Percentiles rank a stretch among this genome's conserved stretches.
phyloP scores from a whole-genome alignment of 345 rosid genomes.

The Ailanthus altissimus region DNA sequence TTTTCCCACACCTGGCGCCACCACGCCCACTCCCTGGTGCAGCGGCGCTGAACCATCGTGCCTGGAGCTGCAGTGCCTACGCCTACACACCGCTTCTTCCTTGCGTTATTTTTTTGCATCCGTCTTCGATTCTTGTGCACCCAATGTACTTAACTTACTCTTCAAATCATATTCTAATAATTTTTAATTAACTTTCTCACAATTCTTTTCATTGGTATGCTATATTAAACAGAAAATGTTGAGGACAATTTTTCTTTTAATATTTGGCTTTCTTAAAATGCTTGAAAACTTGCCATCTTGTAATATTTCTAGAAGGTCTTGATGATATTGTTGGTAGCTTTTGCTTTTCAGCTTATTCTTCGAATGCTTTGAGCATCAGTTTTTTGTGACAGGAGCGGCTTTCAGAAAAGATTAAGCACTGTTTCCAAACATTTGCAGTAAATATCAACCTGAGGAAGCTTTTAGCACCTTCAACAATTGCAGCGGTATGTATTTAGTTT shows the following conservation, averaged over 20 bases:
- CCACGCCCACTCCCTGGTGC: too few relatives aligned
- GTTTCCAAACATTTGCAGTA: constrained; percentile 2
- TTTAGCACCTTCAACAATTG: constrained; percentile 35
- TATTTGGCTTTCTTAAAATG: background rate
- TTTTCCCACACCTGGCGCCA: too few relatives aligned
- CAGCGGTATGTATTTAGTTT: constrained; percentile 23
- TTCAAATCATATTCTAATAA: too few relatives aligned
- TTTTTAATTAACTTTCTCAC: too few relatives aligned
- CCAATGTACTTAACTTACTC: too few relatives aligned
- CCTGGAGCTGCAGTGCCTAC: too few relatives aligned
- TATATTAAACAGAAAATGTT: background rate
- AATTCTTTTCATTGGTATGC: background rate
- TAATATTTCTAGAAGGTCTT: background rate
- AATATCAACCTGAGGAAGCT: constrained; percentile 21
- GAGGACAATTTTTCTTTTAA: background rate
- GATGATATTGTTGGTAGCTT: background rate
- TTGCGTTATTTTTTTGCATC: background rate
- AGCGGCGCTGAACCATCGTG: too few relatives aligned
- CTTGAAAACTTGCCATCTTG: background rate
- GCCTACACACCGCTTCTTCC: too few relatives aligned
- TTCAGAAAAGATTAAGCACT: background rate
- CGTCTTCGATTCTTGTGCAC: too few relatives aligned
- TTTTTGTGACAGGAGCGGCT: constrained; percentile 8
- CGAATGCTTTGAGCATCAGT: background rate
- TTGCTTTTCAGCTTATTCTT: background rate